Percentiles rank a stretch among this genome's conserved stretches.
Evolutionary conservation across 2,329 filamentous ascomycete species (phyloP).

Genomic region (Fusarium succisae): DNA sequence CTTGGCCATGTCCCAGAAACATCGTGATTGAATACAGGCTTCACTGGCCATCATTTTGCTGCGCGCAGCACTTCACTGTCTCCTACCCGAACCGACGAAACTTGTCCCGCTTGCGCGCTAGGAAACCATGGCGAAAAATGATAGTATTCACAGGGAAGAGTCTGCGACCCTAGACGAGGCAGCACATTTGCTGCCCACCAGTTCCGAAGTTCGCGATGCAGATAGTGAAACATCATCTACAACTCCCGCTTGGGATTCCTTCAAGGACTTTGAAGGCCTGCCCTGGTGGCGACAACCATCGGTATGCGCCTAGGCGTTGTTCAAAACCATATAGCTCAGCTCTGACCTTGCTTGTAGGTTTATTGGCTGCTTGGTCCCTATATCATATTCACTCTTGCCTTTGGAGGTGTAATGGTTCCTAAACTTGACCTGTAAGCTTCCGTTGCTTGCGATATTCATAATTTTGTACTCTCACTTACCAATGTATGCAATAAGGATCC

Average conservation of each 20-base stretch:
- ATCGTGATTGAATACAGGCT: slow-evolving; percentile 23
- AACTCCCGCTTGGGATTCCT: slow-evolving; percentile 55
- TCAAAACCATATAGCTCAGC: not conserved
- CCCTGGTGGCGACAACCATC: slow-evolving; percentile 72
- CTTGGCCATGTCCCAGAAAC: slow-evolving; percentile 26
- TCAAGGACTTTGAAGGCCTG: slow-evolving; percentile 67
- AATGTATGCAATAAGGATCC: slow-evolving; percentile 61
- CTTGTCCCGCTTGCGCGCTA: not conserved
- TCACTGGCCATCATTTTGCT: slow-evolving; percentile 7
- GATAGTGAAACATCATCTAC: slow-evolving; percentile 22
- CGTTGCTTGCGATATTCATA: not conserved
- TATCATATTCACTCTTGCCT: slow-evolving; percentile 82
- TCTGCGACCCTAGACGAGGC: slow-evolving; percentile 45
- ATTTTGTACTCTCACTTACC: slow-evolving; percentile 17
- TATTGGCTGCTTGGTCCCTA: slow-evolving; percentile 87
- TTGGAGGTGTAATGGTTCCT: slow-evolving; percentile 86
- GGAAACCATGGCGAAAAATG: slow-evolving; percentile 21
- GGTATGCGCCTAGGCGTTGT: slow-evolving; percentile 51
- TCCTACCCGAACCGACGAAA: slow-evolving; percentile 1
- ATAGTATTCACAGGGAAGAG: slow-evolving; percentile 3
- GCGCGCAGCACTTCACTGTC: slow-evolving; percentile 5
- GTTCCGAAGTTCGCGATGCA: slow-evolving; percentile 17
- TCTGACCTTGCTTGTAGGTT: slow-evolving; percentile 61
- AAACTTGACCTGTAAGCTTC: slow-evolving; percentile 77
- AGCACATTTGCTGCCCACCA: slow-evolving; percentile 51